A percentile compares a stretch with the other conserved stretches of the same genome.
Conservation (phyloP, 345 rosid genomes). For the Boechera retrofracta region DNA sequence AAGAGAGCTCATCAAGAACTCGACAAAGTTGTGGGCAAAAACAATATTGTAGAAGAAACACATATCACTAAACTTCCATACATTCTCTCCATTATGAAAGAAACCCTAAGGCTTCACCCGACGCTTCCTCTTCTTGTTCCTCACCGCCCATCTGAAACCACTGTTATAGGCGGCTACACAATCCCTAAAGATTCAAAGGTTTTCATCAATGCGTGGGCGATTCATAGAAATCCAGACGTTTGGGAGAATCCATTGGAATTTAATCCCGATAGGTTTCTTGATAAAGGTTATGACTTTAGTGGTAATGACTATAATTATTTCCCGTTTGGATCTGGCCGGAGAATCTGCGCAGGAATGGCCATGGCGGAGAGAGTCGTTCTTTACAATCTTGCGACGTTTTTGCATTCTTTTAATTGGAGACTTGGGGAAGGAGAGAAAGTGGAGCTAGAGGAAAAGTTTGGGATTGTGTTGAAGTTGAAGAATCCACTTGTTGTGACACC, state of each 20-base stretch:
- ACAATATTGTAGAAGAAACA: conserved; percentile 14
- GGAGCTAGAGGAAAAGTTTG: neutral
- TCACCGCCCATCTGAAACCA: conserved; percentile 11
- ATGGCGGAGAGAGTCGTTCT: conserved; percentile 24
- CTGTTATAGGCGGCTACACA: conserved; percentile 12
- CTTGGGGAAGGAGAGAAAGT: neutral
- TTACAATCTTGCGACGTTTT: conserved; percentile 22
- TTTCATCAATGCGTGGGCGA: conserved; percentile 21
- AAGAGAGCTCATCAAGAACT: conserved; percentile 30
- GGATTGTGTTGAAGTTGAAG: neutral
- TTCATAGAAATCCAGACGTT: conserved; percentile 23
- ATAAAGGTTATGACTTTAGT: conserved; percentile 12
- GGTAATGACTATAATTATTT: conserved; percentile 6
- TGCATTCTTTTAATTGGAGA: conserved; percentile 19
- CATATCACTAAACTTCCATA: conserved; percentile 20
- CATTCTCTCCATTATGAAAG: conserved; percentile 27
- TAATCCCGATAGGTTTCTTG: conserved; percentile 4
- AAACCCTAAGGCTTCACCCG: conserved; percentile 29
- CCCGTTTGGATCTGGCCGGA: conserved; percentile 21
- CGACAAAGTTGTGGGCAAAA: conserved; percentile 25
- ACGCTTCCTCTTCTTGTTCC: conserved; percentile 9
- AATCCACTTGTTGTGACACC: neutral
- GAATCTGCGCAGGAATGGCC: conserved; percentile 18
- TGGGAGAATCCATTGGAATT: conserved; percentile 18
- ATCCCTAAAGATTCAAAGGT: neutral